Conservation (phyloP, 352 stramenopile species). For the Globisporangium alternatum region DNA sequence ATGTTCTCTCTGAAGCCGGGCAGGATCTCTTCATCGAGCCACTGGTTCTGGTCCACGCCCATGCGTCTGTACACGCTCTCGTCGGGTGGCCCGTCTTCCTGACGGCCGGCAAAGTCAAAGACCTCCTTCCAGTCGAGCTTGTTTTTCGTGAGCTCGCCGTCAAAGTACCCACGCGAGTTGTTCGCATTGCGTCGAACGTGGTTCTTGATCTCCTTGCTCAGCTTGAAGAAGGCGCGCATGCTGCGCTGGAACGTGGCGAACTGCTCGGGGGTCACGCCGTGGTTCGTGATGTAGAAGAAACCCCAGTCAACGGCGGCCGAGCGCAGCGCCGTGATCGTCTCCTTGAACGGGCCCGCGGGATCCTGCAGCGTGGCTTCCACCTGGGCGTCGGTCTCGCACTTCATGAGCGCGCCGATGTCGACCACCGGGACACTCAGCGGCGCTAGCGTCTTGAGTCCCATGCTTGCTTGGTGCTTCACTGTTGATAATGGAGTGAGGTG, state of each 20-base stretch:
- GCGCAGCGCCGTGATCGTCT: slow-evolving; percentile 42
- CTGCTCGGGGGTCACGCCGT: slow-evolving; percentile 57
- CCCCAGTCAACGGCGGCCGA: slow-evolving; percentile 77
- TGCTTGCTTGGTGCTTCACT: background rate
- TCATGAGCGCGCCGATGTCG: slow-evolving; percentile 50
- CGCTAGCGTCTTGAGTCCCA: no score
- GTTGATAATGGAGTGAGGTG: background rate
- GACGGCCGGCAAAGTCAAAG: slow-evolving; percentile 64
- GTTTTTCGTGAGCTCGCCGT: slow-evolving; percentile 94
- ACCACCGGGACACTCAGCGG: slow-evolving; percentile 32
- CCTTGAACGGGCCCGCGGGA: slow-evolving; percentile 14
- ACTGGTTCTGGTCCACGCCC: slow-evolving; percentile 86
- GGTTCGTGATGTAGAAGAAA: slow-evolving; percentile 92
- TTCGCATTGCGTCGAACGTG: slow-evolving; percentile 53
- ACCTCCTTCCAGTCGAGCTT: slow-evolving; percentile 91
- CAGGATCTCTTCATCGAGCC: slow-evolving; percentile 39
- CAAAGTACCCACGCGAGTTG: slow-evolving; percentile 92
- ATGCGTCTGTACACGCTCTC: slow-evolving; percentile 54
- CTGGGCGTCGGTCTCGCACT: slow-evolving; percentile 28
- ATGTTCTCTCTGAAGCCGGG: slow-evolving; percentile 50
- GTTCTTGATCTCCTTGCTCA: slow-evolving; percentile 59
- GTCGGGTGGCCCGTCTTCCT: slow-evolving; percentile 43
- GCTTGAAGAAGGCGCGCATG: slow-evolving; percentile 85
- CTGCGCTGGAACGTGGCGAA: slow-evolving; percentile 58
- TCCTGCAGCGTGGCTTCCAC: slow-evolving; percentile 27